Base-by-base conservation (phyloP, 768 basidiomycete genomes). In the Lactarius indigo region DNA sequence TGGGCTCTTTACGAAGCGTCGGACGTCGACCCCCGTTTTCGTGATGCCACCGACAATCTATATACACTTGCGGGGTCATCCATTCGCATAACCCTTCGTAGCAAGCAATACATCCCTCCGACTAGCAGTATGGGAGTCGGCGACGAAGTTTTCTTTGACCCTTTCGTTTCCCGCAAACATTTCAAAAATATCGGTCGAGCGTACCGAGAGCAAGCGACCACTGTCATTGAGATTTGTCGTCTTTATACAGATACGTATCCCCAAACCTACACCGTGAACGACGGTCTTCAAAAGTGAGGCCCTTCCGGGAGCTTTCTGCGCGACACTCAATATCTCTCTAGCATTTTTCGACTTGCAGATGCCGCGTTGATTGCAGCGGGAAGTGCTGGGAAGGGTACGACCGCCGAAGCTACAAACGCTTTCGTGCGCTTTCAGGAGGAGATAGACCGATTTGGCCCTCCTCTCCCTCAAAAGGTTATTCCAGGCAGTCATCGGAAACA, bases 171-270 rank as follows among this genome's bases (percentile, higher is more conserved):
- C 10, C 20, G 30, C 56, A 50, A 64, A 20, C 57, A 50, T 47
- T 37, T 35, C 42, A 33, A 47, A 23, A 58, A 58, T 33, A 39
- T 58, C 4, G 57, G 57, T 2, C 57, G 57, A 58, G 57, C 26
- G 1, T 62, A 54, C 35, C 13, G 28, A 55, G 28, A 30, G 10
- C 61, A 62, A 9, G 35, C 61, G 10, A 54, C 35, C 37, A 28
- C 33, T n/a, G 26, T 62, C 18, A 62, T 62, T 15, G 37, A 35
- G 33, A 26, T 62, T 17, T 62, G 61, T 13, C 59, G 59, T 23
- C 30, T 31, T 4, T 31, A 33, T 3, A n/a, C 10, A 5, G 59
- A 60, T 6, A 13, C 20, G 1, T 18, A 8, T n/a, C 7, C 55
- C 10, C 10, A 47, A 4, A 33, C 59, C 42, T n/a, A 23, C 23